Base-by-base conservation (phyloP, 768 basidiomycete species). In the Coprinopsis sp. region DNA sequence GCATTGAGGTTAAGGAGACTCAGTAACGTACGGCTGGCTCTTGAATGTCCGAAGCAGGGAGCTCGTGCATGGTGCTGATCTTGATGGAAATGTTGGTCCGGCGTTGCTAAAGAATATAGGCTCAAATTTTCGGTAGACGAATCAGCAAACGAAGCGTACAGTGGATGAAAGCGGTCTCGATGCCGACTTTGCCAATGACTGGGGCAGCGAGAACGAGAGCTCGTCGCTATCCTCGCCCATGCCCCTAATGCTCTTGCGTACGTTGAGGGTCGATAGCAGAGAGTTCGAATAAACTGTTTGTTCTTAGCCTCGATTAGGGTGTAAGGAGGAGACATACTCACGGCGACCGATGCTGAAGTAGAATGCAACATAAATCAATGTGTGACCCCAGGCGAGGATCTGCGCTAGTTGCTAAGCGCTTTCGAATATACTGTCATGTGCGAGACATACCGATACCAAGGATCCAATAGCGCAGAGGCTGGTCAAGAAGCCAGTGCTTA, bases 31-130 rank as follows among this genome's bases (percentile, higher is more conserved):
- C 37, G 58, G 59, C 58, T 46, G 49, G 53, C 23, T 49, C 40
- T 46, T 52, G 53, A 41, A 57, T 61, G 41, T 79, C 78, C 27
- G 61, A 69, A 37, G 64, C 58, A 37, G 42, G 41, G 22, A 66
- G 69, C 46, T 82, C 80, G 23, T 78, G 70, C 31, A 70, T 79
- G 6, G 81, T 82, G 57, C 82, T 77, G 46, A 83, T 77, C 63
- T 79, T 78, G 64, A 84, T 81, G 27, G 80, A 77, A 52, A 82
- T 78, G 51, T 76, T 76, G 40, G 73, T 71, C 36, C 71, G 70
- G 52, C 60, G 64, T 70, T 74, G 31, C 54, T 39, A n/a, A n/a
- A 52, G 30, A 25, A 33, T 13, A 21, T 42, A 23, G 33, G 23
- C 34, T 25, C 21, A 11, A 21, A 18, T 19, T 37, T 52, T 39